Evolutionary conservation across 306 rosid genomes (phyloP).

Genomic region (Cucurbita moschata): DNA sequence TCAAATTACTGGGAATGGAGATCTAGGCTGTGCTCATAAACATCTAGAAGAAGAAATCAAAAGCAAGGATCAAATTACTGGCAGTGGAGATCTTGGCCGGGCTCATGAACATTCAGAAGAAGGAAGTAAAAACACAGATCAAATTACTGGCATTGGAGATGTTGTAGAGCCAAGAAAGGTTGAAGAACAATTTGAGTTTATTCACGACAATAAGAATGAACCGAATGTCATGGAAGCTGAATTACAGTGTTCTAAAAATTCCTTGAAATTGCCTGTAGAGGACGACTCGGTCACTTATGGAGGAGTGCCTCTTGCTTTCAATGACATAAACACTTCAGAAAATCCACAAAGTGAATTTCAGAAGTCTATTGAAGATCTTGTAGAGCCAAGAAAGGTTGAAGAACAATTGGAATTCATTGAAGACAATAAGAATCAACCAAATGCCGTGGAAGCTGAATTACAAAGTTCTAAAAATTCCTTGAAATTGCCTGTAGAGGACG

Average conservation of each 20-base stretch:
- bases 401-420: background rate
- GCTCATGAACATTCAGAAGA: background rate
- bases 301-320: constrained; percentile 3
- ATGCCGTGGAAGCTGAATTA: constrained; percentile 5
- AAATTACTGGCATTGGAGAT: constrained; percentile 3
- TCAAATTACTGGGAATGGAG: background rate
- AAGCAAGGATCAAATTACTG: background rate
- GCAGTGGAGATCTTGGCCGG: constrained; percentile 3
- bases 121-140: background rate
- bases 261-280: background rate
- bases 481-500: constrained; percentile 11
- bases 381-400: constrained; percentile 1
- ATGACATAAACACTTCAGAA: background rate
- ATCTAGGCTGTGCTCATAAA: background rate
- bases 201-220: constrained; percentile 3
- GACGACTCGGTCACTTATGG: constrained; percentile 19
- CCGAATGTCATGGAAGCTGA: background rate
- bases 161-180: background rate
- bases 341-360: constrained; percentile 5
- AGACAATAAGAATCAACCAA: constrained; percentile 1
- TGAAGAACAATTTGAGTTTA: background rate
- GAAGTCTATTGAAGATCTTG: background rate
- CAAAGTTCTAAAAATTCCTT: background rate
- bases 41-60: background rate
- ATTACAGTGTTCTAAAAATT: constrained; percentile 1